A percentile compares a stretch with the other conserved stretches of the same genome.
Evolutionary conservation across 768 basidiomycete species (phyloP).

Genomic region (Amyloporia xantha): DNA sequence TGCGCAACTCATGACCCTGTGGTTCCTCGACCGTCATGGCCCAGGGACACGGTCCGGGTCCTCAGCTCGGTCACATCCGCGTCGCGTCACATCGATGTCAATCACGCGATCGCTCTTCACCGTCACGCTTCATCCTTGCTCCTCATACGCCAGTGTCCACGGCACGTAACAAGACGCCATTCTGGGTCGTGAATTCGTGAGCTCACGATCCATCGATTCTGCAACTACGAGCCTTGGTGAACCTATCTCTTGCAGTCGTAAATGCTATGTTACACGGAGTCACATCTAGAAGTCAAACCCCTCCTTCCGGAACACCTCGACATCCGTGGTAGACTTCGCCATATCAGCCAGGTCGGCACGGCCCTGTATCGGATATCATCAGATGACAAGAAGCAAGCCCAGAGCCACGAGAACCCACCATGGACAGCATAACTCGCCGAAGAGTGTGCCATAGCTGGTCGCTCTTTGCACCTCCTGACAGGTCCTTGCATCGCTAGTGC

Average conservation of each 20-base stretch:
- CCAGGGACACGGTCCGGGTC: conserved; percentile 3
- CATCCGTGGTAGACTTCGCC: conserved; percentile 54
- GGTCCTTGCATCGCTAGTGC: conserved; percentile 76
- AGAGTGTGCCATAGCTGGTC: conserved; percentile 90
- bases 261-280: background rate
- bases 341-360: conserved; percentile 77
- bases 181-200: background rate
- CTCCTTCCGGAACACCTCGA: conserved; percentile 70
- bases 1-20: conserved; percentile 1
- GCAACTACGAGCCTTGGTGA: background rate
- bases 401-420: conserved; percentile 46
- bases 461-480: conserved; percentile 62
- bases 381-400: conserved; percentile 3
- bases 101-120: conserved; percentile 13
- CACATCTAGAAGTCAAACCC: conserved; percentile 72
- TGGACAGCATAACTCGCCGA: conserved; percentile 66
- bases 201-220: conserved; percentile 9
- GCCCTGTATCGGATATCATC: conserved; percentile 39
- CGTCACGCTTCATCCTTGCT: background rate
- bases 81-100: conserved; percentile 20
- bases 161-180: background rate
- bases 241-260: no score
- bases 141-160: background rate
- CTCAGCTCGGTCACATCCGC: background rate
- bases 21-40: conserved; percentile 1